phyloP scores from a whole-genome alignment of 73 alveolate species.

The Tetrahymena elliotti region DNA sequence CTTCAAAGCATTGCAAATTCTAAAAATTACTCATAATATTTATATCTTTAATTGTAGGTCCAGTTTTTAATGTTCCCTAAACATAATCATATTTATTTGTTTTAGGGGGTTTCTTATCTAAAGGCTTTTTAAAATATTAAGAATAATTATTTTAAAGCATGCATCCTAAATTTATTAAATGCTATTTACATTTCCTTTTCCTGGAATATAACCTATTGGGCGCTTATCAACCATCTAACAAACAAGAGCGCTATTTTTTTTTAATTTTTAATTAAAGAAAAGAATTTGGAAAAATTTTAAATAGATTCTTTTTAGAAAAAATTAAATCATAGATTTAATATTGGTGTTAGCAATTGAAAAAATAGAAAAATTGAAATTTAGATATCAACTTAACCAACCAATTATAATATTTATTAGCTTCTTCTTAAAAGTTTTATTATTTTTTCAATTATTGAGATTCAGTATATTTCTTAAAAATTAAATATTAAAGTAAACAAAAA shows the following conservation, averaged over 20 bases:
- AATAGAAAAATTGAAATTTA: background rate
- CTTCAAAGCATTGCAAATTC: background rate
- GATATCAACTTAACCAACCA: background rate
- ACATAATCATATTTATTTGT: slow-evolving; percentile 81
- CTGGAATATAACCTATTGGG: slow-evolving; percentile 32
- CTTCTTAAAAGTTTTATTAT: background rate
- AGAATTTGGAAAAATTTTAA: background rate
- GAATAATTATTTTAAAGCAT: no score
- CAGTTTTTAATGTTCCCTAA: slow-evolving; percentile 70
- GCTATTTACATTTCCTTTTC: slow-evolving; percentile 28
- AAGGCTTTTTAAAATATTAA: slow-evolving; percentile 9
- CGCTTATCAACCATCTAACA: slow-evolving; percentile 3
- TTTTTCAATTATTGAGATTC: background rate
- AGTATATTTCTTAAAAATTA: background rate
- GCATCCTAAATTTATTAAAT: background rate
- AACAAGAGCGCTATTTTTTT: background rate
- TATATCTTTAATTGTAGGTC: slow-evolving; percentile 87
- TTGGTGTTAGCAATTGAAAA: no score
- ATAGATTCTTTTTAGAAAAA: background rate
- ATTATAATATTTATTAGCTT: no score
- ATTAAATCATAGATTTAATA: background rate
- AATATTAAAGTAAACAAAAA: no score
- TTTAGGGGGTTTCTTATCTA: slow-evolving; percentile 81
- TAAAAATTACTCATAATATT: slow-evolving; percentile 62
- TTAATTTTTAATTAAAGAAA: background rate